Conservation (phyloP, 495 filamentous ascomycete genomes). For the Neurospora sublineolata region DNA sequence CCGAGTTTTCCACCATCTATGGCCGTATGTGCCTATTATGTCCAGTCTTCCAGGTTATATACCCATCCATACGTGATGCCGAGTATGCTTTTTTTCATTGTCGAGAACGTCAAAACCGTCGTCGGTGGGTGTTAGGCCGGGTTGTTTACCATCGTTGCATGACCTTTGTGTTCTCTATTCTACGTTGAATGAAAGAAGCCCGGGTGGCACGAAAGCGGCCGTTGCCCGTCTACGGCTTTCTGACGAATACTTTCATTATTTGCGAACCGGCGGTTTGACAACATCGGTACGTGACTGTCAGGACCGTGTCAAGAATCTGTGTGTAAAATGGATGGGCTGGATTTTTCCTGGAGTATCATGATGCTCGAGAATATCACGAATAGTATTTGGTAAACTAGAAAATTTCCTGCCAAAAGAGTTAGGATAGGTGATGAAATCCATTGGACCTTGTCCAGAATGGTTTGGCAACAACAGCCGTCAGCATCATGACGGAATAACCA, state of each 20-base stretch:
- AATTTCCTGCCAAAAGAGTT: background rate
- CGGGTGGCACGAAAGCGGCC: background rate
- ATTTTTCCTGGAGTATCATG: too few species aligned
- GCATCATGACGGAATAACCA: background rate
- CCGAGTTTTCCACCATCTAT: background rate
- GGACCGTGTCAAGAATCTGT: background rate
- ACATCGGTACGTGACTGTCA: background rate
- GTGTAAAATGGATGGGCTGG: too few species aligned
- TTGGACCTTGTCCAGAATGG: background rate
- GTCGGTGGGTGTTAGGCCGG: background rate
- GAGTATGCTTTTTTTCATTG: too few species aligned
- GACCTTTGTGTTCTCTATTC: background rate
- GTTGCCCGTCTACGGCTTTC: background rate
- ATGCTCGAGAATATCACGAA: too few species aligned
- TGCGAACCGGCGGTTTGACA: background rate
- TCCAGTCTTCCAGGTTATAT: accelerated
- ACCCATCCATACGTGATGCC: background rate
- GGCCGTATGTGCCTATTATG: background rate
- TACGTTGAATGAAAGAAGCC: background rate
- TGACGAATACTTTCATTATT: background rate
- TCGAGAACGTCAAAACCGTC: too few species aligned
- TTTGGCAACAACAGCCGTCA: background rate
- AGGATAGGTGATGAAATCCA: background rate
- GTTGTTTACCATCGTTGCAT: background rate
- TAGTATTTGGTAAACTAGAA: background rate